phyloP scores from a whole-genome alignment of 2,329 filamentous ascomycete genomes.

The Colletotrichum cereale region DNA sequence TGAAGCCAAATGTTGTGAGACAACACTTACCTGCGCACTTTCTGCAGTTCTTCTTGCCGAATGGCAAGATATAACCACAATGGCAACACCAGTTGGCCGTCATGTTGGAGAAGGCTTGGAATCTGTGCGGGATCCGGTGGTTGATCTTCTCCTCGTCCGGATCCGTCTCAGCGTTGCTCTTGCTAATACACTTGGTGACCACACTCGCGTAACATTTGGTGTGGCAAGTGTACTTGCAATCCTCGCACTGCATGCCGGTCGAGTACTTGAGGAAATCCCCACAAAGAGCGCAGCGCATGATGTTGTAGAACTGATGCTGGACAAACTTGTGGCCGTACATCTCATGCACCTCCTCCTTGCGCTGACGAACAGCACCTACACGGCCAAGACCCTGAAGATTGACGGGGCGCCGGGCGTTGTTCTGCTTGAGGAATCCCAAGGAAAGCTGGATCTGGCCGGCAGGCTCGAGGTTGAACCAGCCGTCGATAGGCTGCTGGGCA shows the following conservation, averaged over 20 bases:
- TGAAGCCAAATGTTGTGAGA: conserved; percentile 25
- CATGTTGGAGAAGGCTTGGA: conserved; percentile 96
- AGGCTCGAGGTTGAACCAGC: conserved; percentile 97
- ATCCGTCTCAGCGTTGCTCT: conserved; percentile 98
- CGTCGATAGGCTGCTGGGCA: conserved; percentile 78
- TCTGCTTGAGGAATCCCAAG: conserved; percentile 92
- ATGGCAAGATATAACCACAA: conserved; percentile 94
- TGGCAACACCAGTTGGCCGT: conserved; percentile 99
- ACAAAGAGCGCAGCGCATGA: conserved; percentile 98
- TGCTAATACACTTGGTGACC: conserved; percentile 99
- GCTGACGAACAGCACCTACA: conserved; percentile 95
- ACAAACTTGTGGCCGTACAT: conserved; percentile 99
- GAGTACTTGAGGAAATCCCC: conserved; percentile 99
- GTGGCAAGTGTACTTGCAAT: conserved; percentile 99
- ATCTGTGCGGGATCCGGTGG: conserved; percentile 97
- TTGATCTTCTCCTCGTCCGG: conserved; percentile 99
- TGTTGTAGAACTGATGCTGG: conserved; percentile 99
- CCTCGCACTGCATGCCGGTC: conserved; percentile 98
- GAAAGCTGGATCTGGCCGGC: conserved; percentile 92
- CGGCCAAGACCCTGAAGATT: conserved; percentile 92
- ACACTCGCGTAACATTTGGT: conserved; percentile 97
- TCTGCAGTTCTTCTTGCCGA: conserved; percentile 94
- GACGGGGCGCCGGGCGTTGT: conserved; percentile 83
- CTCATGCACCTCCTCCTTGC: conserved; percentile 98
- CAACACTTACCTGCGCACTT: conserved; percentile 84